Evolutionary conservation across 2,329 filamentous ascomycete genomes (phyloP).

Genomic region (Cordyceps farinosa): DNA sequence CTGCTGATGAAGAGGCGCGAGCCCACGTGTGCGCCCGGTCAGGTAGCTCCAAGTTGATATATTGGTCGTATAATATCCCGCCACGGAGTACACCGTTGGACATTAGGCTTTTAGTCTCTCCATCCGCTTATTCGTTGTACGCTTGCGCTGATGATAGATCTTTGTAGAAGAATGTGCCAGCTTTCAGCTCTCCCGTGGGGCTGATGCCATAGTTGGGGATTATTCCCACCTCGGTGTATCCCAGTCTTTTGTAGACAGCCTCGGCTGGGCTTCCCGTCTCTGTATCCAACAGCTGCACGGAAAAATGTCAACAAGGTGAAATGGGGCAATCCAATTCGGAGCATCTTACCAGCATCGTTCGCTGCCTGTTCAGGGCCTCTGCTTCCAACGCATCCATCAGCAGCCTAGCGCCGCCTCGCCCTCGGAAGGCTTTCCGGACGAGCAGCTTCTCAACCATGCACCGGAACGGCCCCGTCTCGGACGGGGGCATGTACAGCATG

Average conservation of each 20-base stretch:
- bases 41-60: background rate
- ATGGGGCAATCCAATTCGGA: too few species aligned
- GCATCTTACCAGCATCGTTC: conserved; percentile 49
- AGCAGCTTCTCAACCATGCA: conserved; percentile 56
- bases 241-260: conserved; percentile 51
- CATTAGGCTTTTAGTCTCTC: background rate
- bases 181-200: conserved; percentile 46
- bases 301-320: background rate
- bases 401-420: conserved; percentile 47
- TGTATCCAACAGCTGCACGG: conserved; percentile 47
- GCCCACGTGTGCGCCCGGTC: background rate
- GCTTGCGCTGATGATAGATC: conserved; percentile 34
- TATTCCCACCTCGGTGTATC: conserved; percentile 52
- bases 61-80: background rate
- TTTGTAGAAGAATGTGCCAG: conserved; percentile 58
- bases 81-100: too few species aligned
- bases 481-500: conserved; percentile 48
- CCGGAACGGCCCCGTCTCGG: conserved; percentile 55
- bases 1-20: background rate
- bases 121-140: background rate
- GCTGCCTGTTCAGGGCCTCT: conserved; percentile 47
- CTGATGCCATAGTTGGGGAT: conserved; percentile 52
- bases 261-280: conserved; percentile 52
- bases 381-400: conserved; percentile 54
- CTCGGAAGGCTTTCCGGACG: conserved; percentile 48